Conservation (phyloP, 768 basidiomycete species). For the Kockovaella imperatae region DNA sequence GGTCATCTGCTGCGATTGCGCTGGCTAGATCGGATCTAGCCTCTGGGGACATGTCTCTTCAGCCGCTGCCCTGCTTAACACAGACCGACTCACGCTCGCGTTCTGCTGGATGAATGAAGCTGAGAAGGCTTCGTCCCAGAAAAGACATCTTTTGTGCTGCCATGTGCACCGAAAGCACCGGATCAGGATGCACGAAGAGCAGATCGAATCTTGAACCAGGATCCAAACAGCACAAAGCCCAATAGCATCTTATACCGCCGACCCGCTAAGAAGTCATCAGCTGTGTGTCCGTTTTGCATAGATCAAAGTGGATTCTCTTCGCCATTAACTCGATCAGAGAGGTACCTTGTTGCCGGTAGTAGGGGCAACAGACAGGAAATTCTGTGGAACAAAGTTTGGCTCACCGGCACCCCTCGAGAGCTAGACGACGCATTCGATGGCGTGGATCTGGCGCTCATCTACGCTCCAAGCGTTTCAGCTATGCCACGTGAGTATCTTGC, state of each 20-base stretch:
- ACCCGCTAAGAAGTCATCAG: not conserved
- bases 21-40: slow-evolving; percentile 36
- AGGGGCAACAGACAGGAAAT: no score
- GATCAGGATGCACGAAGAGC: slow-evolving; percentile 42
- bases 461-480: not conserved
- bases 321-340: not conserved
- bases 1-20: slow-evolving; percentile 37
- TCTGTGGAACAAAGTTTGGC: no score
- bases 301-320: not conserved
- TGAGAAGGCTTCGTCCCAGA: slow-evolving; percentile 40
- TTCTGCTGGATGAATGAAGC: slow-evolving; percentile 44
- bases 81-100: slow-evolving; percentile 36
- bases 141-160: slow-evolving; percentile 35
- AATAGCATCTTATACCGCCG: slow-evolving; percentile 36
- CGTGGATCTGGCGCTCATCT: not conserved
- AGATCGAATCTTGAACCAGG: slow-evolving; percentile 31
- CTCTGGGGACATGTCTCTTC: slow-evolving; percentile 16
- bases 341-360: not conserved
- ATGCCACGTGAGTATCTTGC: no score
- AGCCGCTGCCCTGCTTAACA: not conserved
- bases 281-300: not conserved
- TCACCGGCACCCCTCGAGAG: not conserved
- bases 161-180: slow-evolving; percentile 39
- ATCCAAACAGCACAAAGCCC: slow-evolving; percentile 24
- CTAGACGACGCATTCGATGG: not conserved